phyloP scores from a whole-genome alignment of 179 eudicot species.

The Corrigiola litoralis region DNA sequence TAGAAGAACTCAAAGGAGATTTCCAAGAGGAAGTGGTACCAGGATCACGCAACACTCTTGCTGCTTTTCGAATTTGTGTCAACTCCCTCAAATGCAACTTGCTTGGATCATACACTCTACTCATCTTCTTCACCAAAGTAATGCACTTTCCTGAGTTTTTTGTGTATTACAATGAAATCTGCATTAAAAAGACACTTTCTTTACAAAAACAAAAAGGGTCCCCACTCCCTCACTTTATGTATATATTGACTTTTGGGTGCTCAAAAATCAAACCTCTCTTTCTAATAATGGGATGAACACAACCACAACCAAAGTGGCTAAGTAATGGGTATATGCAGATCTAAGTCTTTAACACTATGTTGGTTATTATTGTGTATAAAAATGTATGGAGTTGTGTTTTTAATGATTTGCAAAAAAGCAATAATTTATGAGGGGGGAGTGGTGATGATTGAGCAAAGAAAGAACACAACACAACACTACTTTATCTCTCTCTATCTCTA shows the following conservation, averaged over 20 bases:
- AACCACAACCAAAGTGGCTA: slow-evolving; percentile 12
- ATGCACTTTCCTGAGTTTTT: background rate
- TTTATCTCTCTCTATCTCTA: slow-evolving; percentile 12
- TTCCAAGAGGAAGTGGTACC: slow-evolving; percentile 91
- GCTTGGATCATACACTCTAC: slow-evolving; percentile 68
- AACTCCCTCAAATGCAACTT: slow-evolving; percentile 88
- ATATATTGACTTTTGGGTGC: slow-evolving; percentile 13
- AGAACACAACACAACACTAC: no score
- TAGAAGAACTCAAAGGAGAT: slow-evolving; percentile 66
- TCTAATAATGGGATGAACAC: slow-evolving; percentile 28
- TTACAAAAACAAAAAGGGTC: background rate
- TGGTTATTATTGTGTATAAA: background rate
- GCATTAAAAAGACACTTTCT: slow-evolving; percentile 8
- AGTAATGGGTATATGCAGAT: slow-evolving; percentile 37
- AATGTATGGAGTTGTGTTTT: background rate
- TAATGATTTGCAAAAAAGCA: slow-evolving; percentile 7
- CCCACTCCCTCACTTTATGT: slow-evolving; percentile 9
- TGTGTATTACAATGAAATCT: background rate
- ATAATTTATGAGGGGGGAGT: slow-evolving; percentile 12
- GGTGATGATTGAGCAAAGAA: slow-evolving; percentile 13
- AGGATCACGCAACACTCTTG: slow-evolving; percentile 77
- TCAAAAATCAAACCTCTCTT: slow-evolving; percentile 8
- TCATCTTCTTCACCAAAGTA: slow-evolving; percentile 3
- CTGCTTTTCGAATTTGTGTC: slow-evolving; percentile 83
- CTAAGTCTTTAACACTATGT: slow-evolving; percentile 8